Conservation (phyloP, 148 eudicot species). For the Chenopodium suecicum region DNA sequence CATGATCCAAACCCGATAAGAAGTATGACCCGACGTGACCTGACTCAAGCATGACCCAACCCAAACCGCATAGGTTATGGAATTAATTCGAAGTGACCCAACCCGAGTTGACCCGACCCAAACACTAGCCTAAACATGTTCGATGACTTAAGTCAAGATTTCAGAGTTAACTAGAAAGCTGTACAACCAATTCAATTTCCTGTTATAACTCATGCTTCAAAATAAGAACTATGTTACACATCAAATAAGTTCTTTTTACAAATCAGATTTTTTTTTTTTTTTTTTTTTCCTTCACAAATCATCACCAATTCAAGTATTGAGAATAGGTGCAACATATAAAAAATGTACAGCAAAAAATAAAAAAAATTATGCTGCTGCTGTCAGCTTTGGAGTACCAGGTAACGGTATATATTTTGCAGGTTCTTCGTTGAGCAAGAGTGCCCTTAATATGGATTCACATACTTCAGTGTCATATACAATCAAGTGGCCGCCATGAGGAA, state of each 20-base stretch:
- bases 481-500: slow-evolving; percentile 62
- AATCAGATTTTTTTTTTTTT: neutral
- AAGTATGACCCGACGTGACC: too few species aligned
- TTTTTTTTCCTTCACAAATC: slow-evolving; percentile 28
- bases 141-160: too few species aligned
- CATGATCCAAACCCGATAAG: too few species aligned
- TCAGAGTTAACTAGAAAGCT: neutral
- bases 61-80: too few species aligned
- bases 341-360: neutral
- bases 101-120: too few species aligned
- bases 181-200: neutral
- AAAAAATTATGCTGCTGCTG: slow-evolving; percentile 24
- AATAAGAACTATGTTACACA: slow-evolving; percentile 12
- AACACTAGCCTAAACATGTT: too few species aligned
- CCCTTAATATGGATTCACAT: slow-evolving; percentile 47
- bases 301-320: slow-evolving; percentile 21
- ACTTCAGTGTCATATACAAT: slow-evolving; percentile 47
- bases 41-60: too few species aligned
- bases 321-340: neutral
- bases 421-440: slow-evolving; percentile 49
- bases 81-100: too few species aligned
- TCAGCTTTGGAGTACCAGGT: slow-evolving; percentile 27
- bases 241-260: slow-evolving; percentile 17
- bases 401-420: slow-evolving; percentile 28
- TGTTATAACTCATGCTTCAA: neutral